These are phyloP conservation scores for Zancudomyces culisetae DNA, from an alignment of 371 early-diverging fungal species.

Conservation along the genomic window DNA sequence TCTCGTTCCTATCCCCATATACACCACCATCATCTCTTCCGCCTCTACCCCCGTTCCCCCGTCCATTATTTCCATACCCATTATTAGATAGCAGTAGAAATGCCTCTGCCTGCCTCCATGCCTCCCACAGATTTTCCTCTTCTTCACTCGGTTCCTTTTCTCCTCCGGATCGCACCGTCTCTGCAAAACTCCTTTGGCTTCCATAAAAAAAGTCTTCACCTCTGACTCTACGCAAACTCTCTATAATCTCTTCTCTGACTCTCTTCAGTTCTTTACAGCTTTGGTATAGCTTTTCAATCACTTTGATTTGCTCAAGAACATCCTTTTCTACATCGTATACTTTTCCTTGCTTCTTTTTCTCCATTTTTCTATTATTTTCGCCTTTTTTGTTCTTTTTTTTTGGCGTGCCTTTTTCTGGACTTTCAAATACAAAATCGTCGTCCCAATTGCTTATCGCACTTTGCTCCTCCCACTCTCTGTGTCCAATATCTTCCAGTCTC, in stretches of 20 bases:
- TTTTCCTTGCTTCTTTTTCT: neutral
- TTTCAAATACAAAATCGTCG: neutral
- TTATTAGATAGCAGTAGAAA: neutral
- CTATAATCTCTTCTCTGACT: neutral
- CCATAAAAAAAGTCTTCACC: neutral
- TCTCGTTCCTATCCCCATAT: no score
- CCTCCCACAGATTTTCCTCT: neutral
- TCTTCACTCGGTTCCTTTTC: neutral
- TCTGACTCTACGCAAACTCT: neutral
- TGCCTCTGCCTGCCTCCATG: neutral
- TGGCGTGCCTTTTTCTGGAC: neutral
- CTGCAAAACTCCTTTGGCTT: neutral
- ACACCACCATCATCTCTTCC: no score
- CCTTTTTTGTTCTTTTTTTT: neutral
- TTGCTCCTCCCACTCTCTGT: no score
- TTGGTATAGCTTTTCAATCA: neutral
- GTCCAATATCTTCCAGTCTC: no score
- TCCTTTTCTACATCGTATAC: neutral
- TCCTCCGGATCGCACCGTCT: neutral
- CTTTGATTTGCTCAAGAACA: neutral
- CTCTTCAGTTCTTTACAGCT: neutral
- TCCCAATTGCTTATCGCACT: neutral
- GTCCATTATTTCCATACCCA: neutral
- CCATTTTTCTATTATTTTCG: neutral
- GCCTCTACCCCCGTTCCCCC: neutral